Evolutionary conservation across 1,284 basidiomycete genomes (phyloP), one percentile per base, ranked within the genome.

Genomic region (Melampsora americana): DNA sequence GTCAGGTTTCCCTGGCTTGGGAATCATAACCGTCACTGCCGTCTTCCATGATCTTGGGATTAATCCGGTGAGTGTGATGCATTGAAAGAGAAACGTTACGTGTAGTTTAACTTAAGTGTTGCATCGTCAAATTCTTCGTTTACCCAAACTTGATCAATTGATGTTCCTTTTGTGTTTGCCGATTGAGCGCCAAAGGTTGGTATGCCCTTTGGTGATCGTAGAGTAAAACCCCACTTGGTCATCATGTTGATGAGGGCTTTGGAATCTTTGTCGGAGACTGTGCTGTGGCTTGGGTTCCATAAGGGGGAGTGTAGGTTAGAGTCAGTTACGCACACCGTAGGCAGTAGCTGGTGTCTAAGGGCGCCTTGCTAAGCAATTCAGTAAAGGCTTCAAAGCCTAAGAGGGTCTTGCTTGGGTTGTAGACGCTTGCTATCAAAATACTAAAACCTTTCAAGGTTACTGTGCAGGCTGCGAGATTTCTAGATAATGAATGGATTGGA

Each of bases 111-210:
- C n/a, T n/a, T n/a, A 4, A 14, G 44, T 12, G 44, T 42, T 39
- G 30, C 5, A n/a, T 26, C 18, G 14, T 46, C 20, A 23, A 30
- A 32, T 42, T n/a, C 30, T 62, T 18, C 5, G 69, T 70, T 70
- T 9, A 23, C 23, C 69, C 69, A 70, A n/a, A 53, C 46, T 16
- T 60, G 42, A 62, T 70, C 30, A 11, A 69, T 59, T 23, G 50
- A 56, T 14, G 67, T 69, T 6, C 28, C 46, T 18, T 23, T 35
- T 12, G 48, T 53, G n/a, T 32, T 26, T 18, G 35, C 9, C 35
- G 35, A 35, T 3, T 20, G 9, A 3, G 26, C 48, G 2, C 28
- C 20, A 44, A 68, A 68, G 20, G 66, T 68, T 48, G 48, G 67
- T n/a, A 59, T 32, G 32, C 67, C 67, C 35, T 7, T 53, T 32